Percentiles rank a stretch among this genome's conserved stretches.
Conservation (phyloP, 331 rosid genomes). For the Spiraea crenata region DNA sequence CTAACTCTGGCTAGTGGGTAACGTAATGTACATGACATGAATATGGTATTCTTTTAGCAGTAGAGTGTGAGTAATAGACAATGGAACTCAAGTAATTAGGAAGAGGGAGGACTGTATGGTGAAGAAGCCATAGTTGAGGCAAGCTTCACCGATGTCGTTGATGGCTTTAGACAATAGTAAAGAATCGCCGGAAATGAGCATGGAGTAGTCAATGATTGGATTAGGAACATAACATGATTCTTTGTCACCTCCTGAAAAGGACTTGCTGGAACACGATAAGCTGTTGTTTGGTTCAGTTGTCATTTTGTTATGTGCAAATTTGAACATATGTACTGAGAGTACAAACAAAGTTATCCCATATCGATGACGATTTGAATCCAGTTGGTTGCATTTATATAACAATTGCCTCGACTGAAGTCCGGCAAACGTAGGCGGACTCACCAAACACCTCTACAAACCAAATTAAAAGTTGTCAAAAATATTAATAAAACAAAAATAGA, state of each 20-base stretch:
- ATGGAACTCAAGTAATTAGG: not conserved
- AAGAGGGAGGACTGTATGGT: not conserved
- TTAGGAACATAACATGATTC: not conserved
- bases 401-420: too few relatives aligned
- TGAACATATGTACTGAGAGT: not conserved
- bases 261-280: not conserved
- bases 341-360: not conserved
- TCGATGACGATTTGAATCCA: too few relatives aligned
- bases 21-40: too few relatives aligned
- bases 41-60: too few relatives aligned
- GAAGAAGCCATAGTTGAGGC: constrained; percentile 2
- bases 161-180: not conserved
- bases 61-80: too few relatives aligned
- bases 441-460: too few relatives aligned
- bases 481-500: too few relatives aligned
- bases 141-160: not conserved
- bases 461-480: too few relatives aligned
- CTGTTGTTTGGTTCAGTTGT: not conserved
- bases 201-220: not conserved
- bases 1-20: too few relatives aligned
- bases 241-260: not conserved
- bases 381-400: too few relatives aligned
- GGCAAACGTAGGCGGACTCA: too few relatives aligned
- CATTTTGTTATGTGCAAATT: not conserved
- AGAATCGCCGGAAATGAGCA: not conserved